Conservation (phyloP, 2,329 filamentous ascomycete species). For the Fusarium redolens region DNA sequence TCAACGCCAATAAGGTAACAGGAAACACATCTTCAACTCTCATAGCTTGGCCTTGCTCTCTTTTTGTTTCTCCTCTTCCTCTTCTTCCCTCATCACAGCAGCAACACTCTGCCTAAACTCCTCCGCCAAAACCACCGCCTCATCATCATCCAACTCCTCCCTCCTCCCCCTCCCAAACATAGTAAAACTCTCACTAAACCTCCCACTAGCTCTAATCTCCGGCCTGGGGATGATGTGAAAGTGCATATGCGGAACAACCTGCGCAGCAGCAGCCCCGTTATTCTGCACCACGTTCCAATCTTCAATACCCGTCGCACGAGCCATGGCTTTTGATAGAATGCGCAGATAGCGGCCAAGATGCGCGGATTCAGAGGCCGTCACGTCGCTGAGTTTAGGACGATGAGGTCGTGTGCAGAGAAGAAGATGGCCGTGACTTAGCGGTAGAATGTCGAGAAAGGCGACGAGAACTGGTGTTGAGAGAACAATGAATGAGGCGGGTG, state of each 20-base stretch:
- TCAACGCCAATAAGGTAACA: conserved; percentile 16
- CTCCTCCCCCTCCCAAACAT: conserved; percentile 83
- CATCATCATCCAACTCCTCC: conserved; percentile 81
- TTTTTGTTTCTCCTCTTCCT: conserved; percentile 30
- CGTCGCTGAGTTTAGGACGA: conserved; percentile 80
- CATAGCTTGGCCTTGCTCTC: conserved; percentile 53
- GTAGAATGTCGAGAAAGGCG: conserved; percentile 94
- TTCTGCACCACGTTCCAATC: conserved; percentile 99
- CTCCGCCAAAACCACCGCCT: conserved; percentile 70
- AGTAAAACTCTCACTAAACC: conserved; percentile 74
- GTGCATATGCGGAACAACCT: conserved; percentile 93
- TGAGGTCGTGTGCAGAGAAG: conserved; percentile 84
- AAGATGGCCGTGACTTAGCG: conserved; percentile 84
- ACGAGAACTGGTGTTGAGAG: conserved; percentile 82
- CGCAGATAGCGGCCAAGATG: conserved; percentile 77
- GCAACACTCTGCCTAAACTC: conserved; percentile 63
- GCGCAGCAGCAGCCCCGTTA: conserved; percentile 88
- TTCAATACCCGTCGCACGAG: conserved; percentile 73
- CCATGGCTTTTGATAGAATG: conserved; percentile 77
- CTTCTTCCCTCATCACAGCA: conserved; percentile 57
- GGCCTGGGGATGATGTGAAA: conserved; percentile 94
- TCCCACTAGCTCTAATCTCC: conserved; percentile 66
- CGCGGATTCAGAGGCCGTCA: conserved; percentile 70
- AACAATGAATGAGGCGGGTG: conserved; percentile 70
- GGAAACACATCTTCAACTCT: conserved; percentile 25